Evolutionary conservation across 1,139 yeast genomes (phyloP), one percentile per base, ranked within the genome.

Genomic region (Protomyces inouyei): DNA sequence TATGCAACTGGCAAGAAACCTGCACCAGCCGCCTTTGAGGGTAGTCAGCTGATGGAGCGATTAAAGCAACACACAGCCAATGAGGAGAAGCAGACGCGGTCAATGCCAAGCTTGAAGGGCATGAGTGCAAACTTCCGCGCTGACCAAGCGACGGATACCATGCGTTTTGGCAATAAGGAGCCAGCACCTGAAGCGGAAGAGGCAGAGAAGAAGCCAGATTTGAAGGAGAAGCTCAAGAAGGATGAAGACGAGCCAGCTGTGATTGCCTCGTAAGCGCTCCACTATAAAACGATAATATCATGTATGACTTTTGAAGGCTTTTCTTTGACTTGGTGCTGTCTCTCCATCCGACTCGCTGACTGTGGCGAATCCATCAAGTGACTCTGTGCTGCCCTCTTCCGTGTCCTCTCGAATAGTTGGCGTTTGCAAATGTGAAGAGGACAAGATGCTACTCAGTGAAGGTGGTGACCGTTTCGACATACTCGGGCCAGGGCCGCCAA

Each of bases 1-100:
- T 93, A 98, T 98, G 97, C 96, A 28, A 90, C 97, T 6, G 55
- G 57, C 18, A 71, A 89, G 89, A 76, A 88, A 80, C 72, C 85
- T 83, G 67, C 70, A 18, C 97, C 98, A 5, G 92, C 88, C 56
- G 82, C 82, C 72, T 92, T 97, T 96, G 80, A 85, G 73, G 73
- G 85, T 66, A 83, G 89, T 18, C 77, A 81, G 71, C 78, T 93
- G 55, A 80, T 93, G 79, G 74, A 75, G 66, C 74, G 81, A 77
- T 78, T 93, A 69, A 93, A 91, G 73, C 85, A 85, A 60, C 83
- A 86, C 70, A 86, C 95, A 61, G 82, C 83, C 73, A 91, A 90
- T 75, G 82, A 83, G 70, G 87, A 86, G 52, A 82, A 82, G 64
- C 91, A 83, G 72, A 83, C 90, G 52, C 77, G 92, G 75, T 82